Evolutionary conservation across 1,284 basidiomycete genomes (phyloP), one percentile per base, ranked within the genome.

Genomic region (Apiotrichum gamsii): DNA sequence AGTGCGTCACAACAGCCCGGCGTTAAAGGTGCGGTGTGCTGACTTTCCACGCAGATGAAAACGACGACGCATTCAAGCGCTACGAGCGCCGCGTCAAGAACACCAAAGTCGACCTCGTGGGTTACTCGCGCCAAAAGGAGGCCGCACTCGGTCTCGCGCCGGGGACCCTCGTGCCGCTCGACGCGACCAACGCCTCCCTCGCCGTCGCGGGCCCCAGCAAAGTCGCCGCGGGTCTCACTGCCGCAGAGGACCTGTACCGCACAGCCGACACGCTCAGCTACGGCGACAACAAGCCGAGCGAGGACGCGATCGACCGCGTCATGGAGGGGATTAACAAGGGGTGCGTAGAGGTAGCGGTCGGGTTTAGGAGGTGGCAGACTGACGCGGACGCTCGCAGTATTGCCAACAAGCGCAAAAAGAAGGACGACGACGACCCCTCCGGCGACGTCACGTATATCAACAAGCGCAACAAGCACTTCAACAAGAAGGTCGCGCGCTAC

Each of bases 371-470:
- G 32, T 33, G 11, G 24, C 13, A 11, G 19, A 25, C n/a, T 31
- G 16, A 11, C 32, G 40, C 18, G 2, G n/a, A n/a, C n/a, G n/a
- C n/a, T n/a, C 8, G 15, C 13, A 43, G 50, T 39, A 32, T 52
- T 31, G 33, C 46, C 8, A 33, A 23, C 18, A 65, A 65, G 56
- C 60, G 61, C 45, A 64, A 61, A 52, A 60, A 91, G 56, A 88
- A 90, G 72, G 80, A 90, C 50, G 76, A 77, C 66, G 91, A 94
- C 73, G 90, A 96, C 62, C 84, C 87, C 43, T 85, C 94, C 54
- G 90, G 87, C 46, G 90, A 96, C 59, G 88, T 98, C 71, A 97
- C 90, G 13, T 98, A 98, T 69, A 98, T 98, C 82, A 99, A 99
- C 78, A 90, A 96, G 70, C 84, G 85, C 70, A 99, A 99, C 76